Percentiles rank a stretch among this genome's conserved stretches.
phyloP scores from a whole-genome alignment of 345 rosid species.

The Schrenkiella parvula region DNA sequence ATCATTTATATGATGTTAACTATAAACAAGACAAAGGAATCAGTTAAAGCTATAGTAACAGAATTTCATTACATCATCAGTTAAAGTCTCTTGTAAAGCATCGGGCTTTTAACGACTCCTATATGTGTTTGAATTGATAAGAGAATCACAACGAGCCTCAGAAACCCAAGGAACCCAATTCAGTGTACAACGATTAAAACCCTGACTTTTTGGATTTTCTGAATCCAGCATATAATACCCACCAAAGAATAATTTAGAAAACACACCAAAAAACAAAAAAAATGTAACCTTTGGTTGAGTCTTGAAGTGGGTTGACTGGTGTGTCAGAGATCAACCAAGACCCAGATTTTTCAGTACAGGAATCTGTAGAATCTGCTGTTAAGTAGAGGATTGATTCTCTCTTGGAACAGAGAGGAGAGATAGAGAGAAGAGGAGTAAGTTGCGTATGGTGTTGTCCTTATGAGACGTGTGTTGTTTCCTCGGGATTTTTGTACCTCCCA shows the following conservation, averaged over 20 bases:
- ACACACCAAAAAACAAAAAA: neutral
- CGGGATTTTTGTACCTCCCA: neutral
- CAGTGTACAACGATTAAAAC: neutral
- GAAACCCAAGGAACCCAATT: neutral
- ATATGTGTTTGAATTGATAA: neutral
- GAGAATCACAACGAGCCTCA: neutral
- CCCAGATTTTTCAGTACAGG: neutral
- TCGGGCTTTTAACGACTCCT: neutral
- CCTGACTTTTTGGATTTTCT: neutral
- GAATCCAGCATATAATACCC: neutral
- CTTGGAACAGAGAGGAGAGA: neutral
- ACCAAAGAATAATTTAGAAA: neutral
- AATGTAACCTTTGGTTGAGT: slow-evolving; percentile 19
- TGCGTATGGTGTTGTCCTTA: slow-evolving; percentile 25
- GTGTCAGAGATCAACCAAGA: slow-evolving; percentile 18
- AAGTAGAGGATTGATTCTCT: neutral
- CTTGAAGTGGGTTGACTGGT: slow-evolving; percentile 22
- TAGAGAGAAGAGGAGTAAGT: neutral
- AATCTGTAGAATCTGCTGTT: neutral
- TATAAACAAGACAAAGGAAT: neutral
- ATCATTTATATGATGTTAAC: neutral
- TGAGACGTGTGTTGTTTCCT: slow-evolving; percentile 12
- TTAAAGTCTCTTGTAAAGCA: neutral
- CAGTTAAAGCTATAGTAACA: neutral
- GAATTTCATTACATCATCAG: neutral